phyloP scores from a whole-genome alignment of 331 rosid species.

The Prunus yedoensis region DNA sequence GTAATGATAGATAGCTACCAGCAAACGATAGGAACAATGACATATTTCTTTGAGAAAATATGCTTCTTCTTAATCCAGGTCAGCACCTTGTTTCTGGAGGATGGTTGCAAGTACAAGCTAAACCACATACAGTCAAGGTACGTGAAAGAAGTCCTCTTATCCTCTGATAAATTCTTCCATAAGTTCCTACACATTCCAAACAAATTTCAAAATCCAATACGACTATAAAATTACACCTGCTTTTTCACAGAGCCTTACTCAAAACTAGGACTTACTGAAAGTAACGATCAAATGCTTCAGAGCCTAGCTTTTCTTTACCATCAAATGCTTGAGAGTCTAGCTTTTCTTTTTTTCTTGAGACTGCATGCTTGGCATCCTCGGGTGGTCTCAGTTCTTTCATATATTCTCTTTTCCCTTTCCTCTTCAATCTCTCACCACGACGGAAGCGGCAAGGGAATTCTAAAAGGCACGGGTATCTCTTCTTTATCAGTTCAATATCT shows the following conservation, averaged over 20 bases:
- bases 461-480: constrained; percentile 22
- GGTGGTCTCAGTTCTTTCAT: constrained; percentile 19
- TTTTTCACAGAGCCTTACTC: constrained; percentile 4
- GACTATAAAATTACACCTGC: not conserved
- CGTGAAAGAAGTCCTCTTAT: constrained; percentile 46
- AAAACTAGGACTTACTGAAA: constrained; percentile 52
- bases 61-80: constrained; percentile 57
- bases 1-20: constrained; percentile 46
- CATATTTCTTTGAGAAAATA: constrained; percentile 71
- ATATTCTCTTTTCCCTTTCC: not conserved
- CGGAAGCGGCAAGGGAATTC: constrained; percentile 26
- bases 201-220: constrained; percentile 23
- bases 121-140: constrained; percentile 76
- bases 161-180: constrained; percentile 61
- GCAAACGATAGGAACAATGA: constrained; percentile 79
- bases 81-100: constrained; percentile 55
- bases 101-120: constrained; percentile 37
- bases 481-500: constrained; percentile 20
- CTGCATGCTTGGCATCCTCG: not conserved
- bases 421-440: not conserved
- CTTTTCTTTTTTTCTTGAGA: constrained; percentile 24
- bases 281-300: constrained; percentile 44
- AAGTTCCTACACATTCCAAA: constrained; percentile 48
- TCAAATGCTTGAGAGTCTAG: constrained; percentile 55
- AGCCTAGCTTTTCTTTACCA: constrained; percentile 38